phyloP scores from a whole-genome alignment of 495 filamentous ascomycete species.

The Elasticomyces elasticus region DNA sequence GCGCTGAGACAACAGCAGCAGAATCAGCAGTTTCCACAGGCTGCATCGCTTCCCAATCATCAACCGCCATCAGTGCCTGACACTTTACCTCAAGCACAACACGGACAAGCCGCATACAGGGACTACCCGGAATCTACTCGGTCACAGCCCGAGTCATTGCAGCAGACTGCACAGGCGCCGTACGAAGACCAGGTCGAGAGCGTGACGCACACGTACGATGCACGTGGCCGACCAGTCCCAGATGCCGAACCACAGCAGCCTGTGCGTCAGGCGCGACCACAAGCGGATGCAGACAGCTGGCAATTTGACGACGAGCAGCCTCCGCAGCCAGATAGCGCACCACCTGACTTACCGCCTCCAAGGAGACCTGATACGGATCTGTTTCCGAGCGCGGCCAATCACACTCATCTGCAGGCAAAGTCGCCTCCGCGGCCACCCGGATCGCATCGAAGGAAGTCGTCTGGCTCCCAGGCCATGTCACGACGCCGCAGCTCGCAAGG shows the following conservation, averaged over 20 bases:
- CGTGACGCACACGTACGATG: conserved; percentile 48
- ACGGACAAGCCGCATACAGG: background rate
- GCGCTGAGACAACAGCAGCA: conserved; percentile 32
- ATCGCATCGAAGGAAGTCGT: conserved; percentile 74
- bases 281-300: conserved; percentile 62
- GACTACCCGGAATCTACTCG: conserved; percentile 3
- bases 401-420: conserved; percentile 45
- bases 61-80: conserved; percentile 41
- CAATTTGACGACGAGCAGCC: conserved; percentile 70
- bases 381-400: conserved; percentile 74
- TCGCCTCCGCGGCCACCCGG: conserved; percentile 63
- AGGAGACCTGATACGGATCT: conserved; percentile 70
- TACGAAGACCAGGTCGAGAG: conserved; percentile 48
- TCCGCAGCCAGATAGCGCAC: conserved; percentile 33
- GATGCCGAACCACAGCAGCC: conserved; percentile 38
- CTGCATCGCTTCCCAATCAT: conserved; percentile 45
- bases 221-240: conserved; percentile 41
- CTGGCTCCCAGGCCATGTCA: conserved; percentile 40
- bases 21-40: conserved; percentile 21
- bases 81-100: conserved; percentile 13
- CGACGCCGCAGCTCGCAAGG: conserved; percentile 51
- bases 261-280: conserved; percentile 7
- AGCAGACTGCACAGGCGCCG: background rate
- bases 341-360: conserved; percentile 40
- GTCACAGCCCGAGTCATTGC: conserved; percentile 1